Evolutionary conservation across 2,329 filamentous ascomycete genomes (phyloP).

Genomic region (Fusarium sp.): DNA sequence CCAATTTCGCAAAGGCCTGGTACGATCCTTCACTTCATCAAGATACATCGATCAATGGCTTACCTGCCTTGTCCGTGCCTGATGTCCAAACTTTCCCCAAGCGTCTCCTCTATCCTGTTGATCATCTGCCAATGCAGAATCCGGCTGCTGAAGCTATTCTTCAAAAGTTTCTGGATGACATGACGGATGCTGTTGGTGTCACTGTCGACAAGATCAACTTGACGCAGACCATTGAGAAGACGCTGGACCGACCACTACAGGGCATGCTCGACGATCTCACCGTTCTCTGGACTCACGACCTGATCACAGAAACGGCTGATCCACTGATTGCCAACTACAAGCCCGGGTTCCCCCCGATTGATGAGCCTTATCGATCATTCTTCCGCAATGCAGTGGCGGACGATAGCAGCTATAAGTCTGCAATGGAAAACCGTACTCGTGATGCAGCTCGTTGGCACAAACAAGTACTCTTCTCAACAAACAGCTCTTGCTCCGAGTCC

Average conservation of each 20-base stretch:
- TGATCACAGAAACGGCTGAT: not conserved
- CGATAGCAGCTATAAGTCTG: not conserved
- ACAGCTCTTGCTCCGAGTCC: not conserved
- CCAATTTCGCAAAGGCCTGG: not conserved
- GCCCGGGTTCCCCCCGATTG: not conserved
- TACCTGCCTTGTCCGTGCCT: not conserved
- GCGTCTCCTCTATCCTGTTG: not conserved
- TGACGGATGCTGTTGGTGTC: not conserved
- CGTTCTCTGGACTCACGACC: not conserved
- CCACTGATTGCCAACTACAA: not conserved
- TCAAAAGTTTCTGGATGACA: not conserved
- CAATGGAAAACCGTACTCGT: not conserved
- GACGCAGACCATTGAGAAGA: not conserved
- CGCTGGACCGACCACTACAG: fast-evolving
- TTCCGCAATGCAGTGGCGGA: not conserved
- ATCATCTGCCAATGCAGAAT: not conserved
- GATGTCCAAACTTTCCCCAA: not conserved
- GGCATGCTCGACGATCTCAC: not conserved
- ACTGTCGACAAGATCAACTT: not conserved
- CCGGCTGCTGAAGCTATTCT: not conserved
- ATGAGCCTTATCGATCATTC: not conserved
- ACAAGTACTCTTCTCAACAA: not conserved
- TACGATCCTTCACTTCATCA: not conserved
- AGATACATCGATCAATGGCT: not conserved
- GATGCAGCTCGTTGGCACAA: not conserved